These are phyloP conservation scores for Phytophthora capsici DNA, from an alignment of 352 stramenopile genomes.

Conservation along the genomic window DNA sequence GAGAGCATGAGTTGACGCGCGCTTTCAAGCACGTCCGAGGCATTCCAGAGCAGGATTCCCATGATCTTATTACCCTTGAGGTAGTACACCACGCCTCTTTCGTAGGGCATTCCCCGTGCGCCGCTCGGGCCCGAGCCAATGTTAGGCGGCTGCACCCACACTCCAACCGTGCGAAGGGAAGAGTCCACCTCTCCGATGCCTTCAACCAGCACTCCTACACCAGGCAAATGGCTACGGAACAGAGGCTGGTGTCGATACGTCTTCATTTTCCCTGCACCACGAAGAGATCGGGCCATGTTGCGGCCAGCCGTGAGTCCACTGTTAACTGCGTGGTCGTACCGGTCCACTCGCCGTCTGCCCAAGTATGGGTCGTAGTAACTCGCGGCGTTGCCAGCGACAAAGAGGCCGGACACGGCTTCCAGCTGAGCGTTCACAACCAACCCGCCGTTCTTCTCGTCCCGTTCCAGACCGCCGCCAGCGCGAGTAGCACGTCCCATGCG, in stretches of 20 bases:
- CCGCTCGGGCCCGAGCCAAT: slow-evolving; percentile 4
- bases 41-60: slow-evolving; percentile 92
- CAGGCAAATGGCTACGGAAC: slow-evolving; percentile 82
- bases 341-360: slow-evolving; percentile 86
- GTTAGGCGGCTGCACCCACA: slow-evolving; percentile 78
- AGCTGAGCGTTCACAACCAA: slow-evolving; percentile 92
- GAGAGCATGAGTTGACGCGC: slow-evolving; percentile 85
- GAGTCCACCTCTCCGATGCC: slow-evolving; percentile 88
- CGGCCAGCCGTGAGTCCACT: slow-evolving; percentile 86
- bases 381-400: slow-evolving; percentile 89
- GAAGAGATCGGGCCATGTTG: slow-evolving; percentile 84
- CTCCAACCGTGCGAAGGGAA: slow-evolving; percentile 72
- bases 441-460: slow-evolving; percentile 87
- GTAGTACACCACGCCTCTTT: slow-evolving; percentile 92
- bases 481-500: slow-evolving; percentile 58
- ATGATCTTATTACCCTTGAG: slow-evolving; percentile 90
- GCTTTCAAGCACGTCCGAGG: slow-evolving; percentile 84
- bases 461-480: slow-evolving; percentile 70
- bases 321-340: slow-evolving; percentile 94
- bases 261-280: slow-evolving; percentile 64
- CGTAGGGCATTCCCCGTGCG: slow-evolving; percentile 41
- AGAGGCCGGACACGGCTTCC: slow-evolving; percentile 90
- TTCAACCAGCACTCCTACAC: slow-evolving; percentile 81
- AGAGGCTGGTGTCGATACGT: slow-evolving; percentile 90
- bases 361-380: slow-evolving; percentile 92